Conservation (phyloP, 495 filamentous ascomycete genomes). For the Hyaloscypha variabilis region DNA sequence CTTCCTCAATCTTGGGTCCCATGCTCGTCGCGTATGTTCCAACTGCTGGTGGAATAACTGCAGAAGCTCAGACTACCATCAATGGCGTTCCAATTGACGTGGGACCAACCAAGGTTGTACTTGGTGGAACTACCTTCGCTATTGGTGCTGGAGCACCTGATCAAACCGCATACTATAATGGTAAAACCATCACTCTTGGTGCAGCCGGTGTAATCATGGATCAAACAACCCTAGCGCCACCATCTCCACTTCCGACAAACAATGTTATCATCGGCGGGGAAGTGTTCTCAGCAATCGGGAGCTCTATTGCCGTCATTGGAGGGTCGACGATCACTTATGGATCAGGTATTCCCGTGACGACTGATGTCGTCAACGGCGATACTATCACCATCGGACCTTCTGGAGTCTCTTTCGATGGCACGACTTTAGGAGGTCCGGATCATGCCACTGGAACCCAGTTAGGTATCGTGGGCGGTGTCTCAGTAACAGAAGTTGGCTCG, state of each 20-base stretch:
- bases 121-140: slow-evolving; percentile 45
- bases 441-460: slow-evolving; percentile 39
- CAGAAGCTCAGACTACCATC: slow-evolving; percentile 5
- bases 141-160: slow-evolving; percentile 35
- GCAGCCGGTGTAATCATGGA: slow-evolving; percentile 43
- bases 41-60: slow-evolving; percentile 7
- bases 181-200: slow-evolving; percentile 50
- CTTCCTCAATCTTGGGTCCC: slow-evolving; percentile 29
- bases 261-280: slow-evolving; percentile 47
- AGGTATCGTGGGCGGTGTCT: slow-evolving; percentile 48
- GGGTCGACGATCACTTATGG: slow-evolving; percentile 47
- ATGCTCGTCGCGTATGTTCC: slow-evolving; percentile 27
- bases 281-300: slow-evolving; percentile 48
- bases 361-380: slow-evolving; percentile 25
- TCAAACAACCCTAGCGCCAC: slow-evolving; percentile 36
- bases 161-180: slow-evolving; percentile 31
- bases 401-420: slow-evolving; percentile 43
- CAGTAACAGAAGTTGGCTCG: slow-evolving; percentile 48
- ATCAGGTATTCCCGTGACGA: slow-evolving; percentile 28
- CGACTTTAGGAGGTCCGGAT: slow-evolving; percentile 45
- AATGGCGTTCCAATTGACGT: slow-evolving; percentile 44
- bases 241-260: slow-evolving; percentile 37
- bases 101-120: slow-evolving; percentile 42
- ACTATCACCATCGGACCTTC: slow-evolving; percentile 44
- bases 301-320: slow-evolving; percentile 44